phyloP scores from a whole-genome alignment of 2,329 filamentous ascomycete species.

The Aureobasidium sp. region DNA sequence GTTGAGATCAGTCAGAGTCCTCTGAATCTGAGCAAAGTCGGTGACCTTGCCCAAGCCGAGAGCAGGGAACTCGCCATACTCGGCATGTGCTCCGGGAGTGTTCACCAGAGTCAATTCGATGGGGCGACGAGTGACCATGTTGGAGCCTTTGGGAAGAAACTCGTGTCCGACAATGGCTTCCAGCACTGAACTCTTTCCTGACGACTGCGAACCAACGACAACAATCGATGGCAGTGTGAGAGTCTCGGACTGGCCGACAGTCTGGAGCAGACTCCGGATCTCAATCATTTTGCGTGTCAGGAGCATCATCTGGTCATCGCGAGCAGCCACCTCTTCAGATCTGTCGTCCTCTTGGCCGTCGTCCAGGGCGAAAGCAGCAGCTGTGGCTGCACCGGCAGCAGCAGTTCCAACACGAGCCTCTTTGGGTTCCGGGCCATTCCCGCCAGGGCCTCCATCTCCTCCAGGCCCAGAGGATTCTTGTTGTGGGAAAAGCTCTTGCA shows the following conservation, averaged over 20 bases:
- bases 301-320: constrained; percentile 99
- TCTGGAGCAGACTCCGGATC: constrained; percentile 84
- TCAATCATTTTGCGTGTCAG: constrained; percentile 99
- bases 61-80: constrained; percentile 95
- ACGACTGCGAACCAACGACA: constrained; percentile 98
- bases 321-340: constrained; percentile 57
- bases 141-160: constrained; percentile 93
- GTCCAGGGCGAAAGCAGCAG: constrained; percentile 71
- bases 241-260: constrained; percentile 82
- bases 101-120: constrained; percentile 96
- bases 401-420: constrained; percentile 42
- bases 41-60: constrained; percentile 81
- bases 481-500: constrained; percentile 58
- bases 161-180: constrained; percentile 97
- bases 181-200: constrained; percentile 92
- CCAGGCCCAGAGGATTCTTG: constrained; percentile 21
- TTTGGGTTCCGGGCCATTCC: constrained; percentile 28
- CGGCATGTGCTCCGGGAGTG: constrained; percentile 74
- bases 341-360: constrained; percentile 55
- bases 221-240: constrained; percentile 92
- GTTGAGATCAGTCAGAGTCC: constrained; percentile 90
- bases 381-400: constrained; percentile 61
- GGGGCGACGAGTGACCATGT: constrained; percentile 94
- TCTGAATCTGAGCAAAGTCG: constrained; percentile 86
- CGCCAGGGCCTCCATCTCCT: constrained; percentile 30